Evolutionary conservation across 805 yeast species (phyloP), one percentile per base, ranked within the genome.

Genomic region (Hanseniaspora taiwanica): DNA sequence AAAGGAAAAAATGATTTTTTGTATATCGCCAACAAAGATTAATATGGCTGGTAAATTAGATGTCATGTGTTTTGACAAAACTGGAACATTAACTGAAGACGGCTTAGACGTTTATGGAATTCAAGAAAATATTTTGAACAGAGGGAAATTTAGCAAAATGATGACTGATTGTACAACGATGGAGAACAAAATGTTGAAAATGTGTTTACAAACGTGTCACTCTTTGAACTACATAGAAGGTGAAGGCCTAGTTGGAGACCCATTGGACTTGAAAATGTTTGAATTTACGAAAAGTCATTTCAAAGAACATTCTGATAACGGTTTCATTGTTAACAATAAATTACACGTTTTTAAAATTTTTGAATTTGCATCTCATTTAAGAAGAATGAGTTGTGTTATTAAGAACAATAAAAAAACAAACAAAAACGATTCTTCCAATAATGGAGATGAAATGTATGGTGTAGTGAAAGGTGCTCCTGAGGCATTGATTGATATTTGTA

Each of bases 401-500:
- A 72, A 43, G 64, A 35, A 9, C 16, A 18, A 8, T 14, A 67
- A 1, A 61, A 59, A 14, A 4, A 12, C 29, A n/a, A n/a, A n/a
- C n/a, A n/a, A n/a, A n/a, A n/a, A n/a, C n/a, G n/a, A n/a, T n/a
- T n/a, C n/a, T n/a, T n/a, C n/a, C n/a, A n/a, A n/a, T 25, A 31
- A 50, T 57, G 23, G 65, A 64, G 17, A 58, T 63, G 17, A 55
- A 60, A 16, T 65, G 77, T 0, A 78, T 74, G 54, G 77, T 0
- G 79, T 74, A 54, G 85, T 91, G 10, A 91, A 91, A 55, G 99
- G 99, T 37, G 98, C 99, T 0, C 99, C 99, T 0, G 99, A 91
- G 55, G 83, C 87, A 9, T 82, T 91, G 69, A 65, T 71, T 23
- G 78, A 75, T 14, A 74, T 91, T 23, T 91, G 98, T 60, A 62